These are phyloP conservation scores for Hirsutella thompsonii DNA, from an alignment of 2,329 filamentous ascomycete species.

Conservation along the genomic window DNA sequence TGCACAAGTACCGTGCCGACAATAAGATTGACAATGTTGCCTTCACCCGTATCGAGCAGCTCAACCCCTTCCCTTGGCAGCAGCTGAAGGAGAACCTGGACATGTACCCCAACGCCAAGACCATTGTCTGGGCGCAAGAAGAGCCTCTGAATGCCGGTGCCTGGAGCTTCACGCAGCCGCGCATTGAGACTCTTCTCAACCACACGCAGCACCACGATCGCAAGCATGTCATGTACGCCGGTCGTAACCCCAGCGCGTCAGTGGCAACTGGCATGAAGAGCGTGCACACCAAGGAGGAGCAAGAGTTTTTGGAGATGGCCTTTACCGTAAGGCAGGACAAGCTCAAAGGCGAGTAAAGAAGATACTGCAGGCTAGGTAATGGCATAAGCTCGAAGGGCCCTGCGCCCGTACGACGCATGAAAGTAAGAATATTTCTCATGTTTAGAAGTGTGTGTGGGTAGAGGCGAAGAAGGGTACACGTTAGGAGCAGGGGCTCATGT, in stretches of 20 bases:
- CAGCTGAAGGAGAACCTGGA: conserved; percentile 95
- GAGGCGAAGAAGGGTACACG: background rate
- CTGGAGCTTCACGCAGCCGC: conserved; percentile 94
- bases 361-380: background rate
- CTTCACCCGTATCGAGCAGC: conserved; percentile 90
- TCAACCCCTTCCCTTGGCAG: conserved; percentile 98
- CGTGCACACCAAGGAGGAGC: conserved; percentile 83
- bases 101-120: conserved; percentile 92
- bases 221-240: conserved; percentile 95
- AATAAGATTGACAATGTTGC: conserved; percentile 83
- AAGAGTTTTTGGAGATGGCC: conserved; percentile 59
- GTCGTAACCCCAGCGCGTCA: conserved; percentile 81
- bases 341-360: conserved; percentile 47
- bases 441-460: background rate
- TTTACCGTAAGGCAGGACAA: conserved; percentile 55
- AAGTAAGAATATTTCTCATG: background rate
- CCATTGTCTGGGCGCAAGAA: conserved; percentile 94
- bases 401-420: background rate
- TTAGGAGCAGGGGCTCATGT: background rate
- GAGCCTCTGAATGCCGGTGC: conserved; percentile 95
- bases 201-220: conserved; percentile 83
- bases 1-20: conserved; percentile 81
- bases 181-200: conserved; percentile 93
- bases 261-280: conserved; percentile 89
- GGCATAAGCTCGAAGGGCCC: background rate